Evolutionary conservation across 495 filamentous ascomycete genomes (phyloP).

Genomic region (Aspergillus panamensis): DNA sequence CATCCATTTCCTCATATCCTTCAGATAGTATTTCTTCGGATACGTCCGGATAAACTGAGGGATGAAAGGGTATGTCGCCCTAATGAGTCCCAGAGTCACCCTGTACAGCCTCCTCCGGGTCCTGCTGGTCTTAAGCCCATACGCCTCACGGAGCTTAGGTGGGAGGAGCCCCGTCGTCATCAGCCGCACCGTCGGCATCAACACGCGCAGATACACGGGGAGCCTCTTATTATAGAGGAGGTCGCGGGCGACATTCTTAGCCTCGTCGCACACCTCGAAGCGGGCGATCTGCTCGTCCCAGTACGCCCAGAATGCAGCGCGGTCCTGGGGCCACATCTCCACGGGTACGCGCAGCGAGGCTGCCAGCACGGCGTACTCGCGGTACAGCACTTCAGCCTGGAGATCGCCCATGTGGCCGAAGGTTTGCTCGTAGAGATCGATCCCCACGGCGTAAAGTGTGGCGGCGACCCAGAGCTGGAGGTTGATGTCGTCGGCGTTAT

Average conservation of each 20-base stretch:
- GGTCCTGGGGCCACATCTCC: constrained; percentile 34
- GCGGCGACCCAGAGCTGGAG: constrained; percentile 46
- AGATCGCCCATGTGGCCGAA: constrained; percentile 29
- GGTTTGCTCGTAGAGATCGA: constrained; percentile 34
- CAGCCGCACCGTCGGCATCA: constrained; percentile 29
- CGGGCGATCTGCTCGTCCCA: constrained; percentile 36
- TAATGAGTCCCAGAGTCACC: constrained; percentile 22
- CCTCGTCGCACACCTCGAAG: constrained; percentile 30
- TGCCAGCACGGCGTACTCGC: constrained; percentile 38
- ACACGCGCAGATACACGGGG: constrained; percentile 22
- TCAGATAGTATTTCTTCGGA: constrained; percentile 36
- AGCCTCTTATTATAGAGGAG: constrained; percentile 28
- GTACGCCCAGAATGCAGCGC: constrained; percentile 40
- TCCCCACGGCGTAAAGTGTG: constrained; percentile 36
- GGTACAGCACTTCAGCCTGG: constrained; percentile 29
- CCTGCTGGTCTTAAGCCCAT: constrained; percentile 24
- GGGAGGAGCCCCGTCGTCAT: constrained; percentile 36
- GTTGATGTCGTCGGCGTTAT: constrained; percentile 31
- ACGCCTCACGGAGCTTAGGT: constrained; percentile 26
- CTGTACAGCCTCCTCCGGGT: constrained; percentile 17
- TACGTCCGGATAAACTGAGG: constrained; percentile 32
- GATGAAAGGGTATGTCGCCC: constrained; percentile 27
- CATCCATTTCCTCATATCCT: constrained; percentile 37
- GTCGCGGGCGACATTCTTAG: constrained; percentile 31
- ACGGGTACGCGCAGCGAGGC: constrained; percentile 33